phyloP scores from a whole-genome alignment of 2,329 filamentous ascomycete genomes.

The Aspergillus awamori region DNA sequence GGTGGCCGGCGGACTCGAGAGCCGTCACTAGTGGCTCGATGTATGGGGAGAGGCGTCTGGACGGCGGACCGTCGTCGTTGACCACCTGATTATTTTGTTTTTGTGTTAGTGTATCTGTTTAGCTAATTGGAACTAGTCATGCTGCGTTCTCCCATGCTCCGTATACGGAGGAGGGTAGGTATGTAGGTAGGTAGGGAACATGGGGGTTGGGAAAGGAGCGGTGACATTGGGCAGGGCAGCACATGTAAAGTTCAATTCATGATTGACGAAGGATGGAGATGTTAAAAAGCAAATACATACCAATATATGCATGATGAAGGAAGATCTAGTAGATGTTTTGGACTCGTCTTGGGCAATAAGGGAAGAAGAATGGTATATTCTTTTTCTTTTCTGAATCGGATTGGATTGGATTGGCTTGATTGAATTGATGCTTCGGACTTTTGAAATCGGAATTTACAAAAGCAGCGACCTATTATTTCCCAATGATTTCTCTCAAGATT shows the following conservation, averaged over 20 bases:
- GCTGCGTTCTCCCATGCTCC: no score
- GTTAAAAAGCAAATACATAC: slow-evolving; percentile 35
- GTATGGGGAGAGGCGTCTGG: slow-evolving; percentile 71
- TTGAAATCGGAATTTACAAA: background rate
- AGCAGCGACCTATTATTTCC: background rate
- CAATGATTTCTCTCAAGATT: no score
- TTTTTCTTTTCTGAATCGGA: background rate
- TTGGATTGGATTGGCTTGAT: background rate
- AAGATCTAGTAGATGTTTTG: slow-evolving; percentile 10
- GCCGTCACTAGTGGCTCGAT: slow-evolving; percentile 70
- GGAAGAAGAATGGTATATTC: slow-evolving; percentile 1
- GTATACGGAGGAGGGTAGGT: no score
- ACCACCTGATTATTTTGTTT: slow-evolving; percentile 33
- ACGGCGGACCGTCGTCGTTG: slow-evolving; percentile 79
- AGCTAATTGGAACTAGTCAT: no score
- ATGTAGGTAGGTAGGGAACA: no score
- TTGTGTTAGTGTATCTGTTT: no score
- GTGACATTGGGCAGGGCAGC: no score
- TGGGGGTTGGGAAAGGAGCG: no score
- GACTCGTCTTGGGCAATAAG: slow-evolving; percentile 11
- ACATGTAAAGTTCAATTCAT: background rate
- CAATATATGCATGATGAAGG: slow-evolving; percentile 49
- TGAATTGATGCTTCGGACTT: background rate
- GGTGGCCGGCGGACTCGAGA: slow-evolving; percentile 72
- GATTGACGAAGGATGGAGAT: background rate